Base-by-base conservation (phyloP, 2,329 filamentous ascomycete genomes). In the Cordyceps farinosa region DNA sequence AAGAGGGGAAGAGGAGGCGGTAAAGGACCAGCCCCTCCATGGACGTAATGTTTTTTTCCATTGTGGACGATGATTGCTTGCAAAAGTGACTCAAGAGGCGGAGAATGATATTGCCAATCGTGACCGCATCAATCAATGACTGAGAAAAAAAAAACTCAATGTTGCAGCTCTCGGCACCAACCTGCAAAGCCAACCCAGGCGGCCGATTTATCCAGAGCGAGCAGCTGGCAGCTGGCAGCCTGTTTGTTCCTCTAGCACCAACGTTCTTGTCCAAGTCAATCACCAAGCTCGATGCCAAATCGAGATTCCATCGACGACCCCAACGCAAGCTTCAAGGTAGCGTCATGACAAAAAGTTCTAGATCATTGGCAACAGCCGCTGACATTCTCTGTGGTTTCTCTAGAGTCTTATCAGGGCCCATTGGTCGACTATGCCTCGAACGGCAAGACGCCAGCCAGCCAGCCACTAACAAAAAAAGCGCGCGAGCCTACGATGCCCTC, bases 11-110 rank as follows among this genome's bases (percentile, higher is more conserved):
- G 44, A 9, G 15, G 57, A 60, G 36, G 57, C 57, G 57, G 57
- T 60, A 60, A 60, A 51, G 57, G 22, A 22, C 47, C 17, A 44
- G 36, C 47, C 57, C 57, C 57, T 52, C 57, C 8, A 11, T 44
- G 10, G 11, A 60, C 34, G 32, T 27, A 48, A 58, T 51, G n/a
- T 42, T 40, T 6, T 22, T 30, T 22, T 22, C 22, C 22, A 22
- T 22, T 5, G 45, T 15, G 13, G 47, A 34, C 27, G n/a, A 27
- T 58, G 44, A 50, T 50, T 13, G 3, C n/a, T 9, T 11, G 4
- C 8, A 48, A 52, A n/a, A 30, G 8, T 29, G 34, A 30, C 45
- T 40, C 15, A 6, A 29, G 34, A 59, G 10, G 17, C 22, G n/a
- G n/a, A n/a, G 22, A 13, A 32, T 30, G 3, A 22, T 34, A 22